phyloP scores from a whole-genome alignment of 2,329 filamentous ascomycete species.

The Cladosporium sp. region DNA sequence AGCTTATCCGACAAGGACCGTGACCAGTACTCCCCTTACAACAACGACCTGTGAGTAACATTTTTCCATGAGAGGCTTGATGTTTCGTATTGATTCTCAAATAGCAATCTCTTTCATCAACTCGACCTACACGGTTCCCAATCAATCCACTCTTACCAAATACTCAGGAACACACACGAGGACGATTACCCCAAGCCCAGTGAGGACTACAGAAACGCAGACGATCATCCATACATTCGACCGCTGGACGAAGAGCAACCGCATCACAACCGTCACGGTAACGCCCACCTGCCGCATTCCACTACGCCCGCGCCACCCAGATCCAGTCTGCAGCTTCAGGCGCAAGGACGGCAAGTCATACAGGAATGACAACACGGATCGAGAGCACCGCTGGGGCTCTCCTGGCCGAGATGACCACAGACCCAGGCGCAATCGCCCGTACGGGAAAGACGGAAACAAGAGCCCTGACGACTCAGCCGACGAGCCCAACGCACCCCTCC shows the following conservation, averaged over 20 bases:
- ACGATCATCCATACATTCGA: constrained; percentile 35
- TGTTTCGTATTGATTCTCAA: no score
- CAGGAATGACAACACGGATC: neutral
- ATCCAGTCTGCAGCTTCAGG: constrained; percentile 34
- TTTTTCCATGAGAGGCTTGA: no score
- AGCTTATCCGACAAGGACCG: constrained; percentile 16
- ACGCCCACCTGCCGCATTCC: constrained; percentile 36
- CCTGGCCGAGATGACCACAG: constrained; percentile 13
- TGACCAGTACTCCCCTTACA: constrained; percentile 14
- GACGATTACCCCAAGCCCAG: constrained; percentile 11
- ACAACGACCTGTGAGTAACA: constrained; percentile 8
- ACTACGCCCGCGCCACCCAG: constrained; percentile 27
- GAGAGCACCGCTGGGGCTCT: neutral
- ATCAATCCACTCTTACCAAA: constrained; percentile 12
- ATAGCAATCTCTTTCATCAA: constrained; percentile 11
- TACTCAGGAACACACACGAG: constrained; percentile 12
- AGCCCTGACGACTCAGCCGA: no score
- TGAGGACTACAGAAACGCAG: constrained; percentile 16
- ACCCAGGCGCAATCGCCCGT: neutral
- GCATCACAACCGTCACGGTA: constrained; percentile 28
- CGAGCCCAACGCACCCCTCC: neutral
- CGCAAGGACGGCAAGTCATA: constrained; percentile 24
- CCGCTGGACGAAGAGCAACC: constrained; percentile 19
- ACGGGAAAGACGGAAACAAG: no score
- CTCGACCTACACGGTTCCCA: constrained; percentile 16